Base-by-base conservation (phyloP, 2,329 filamentous ascomycete species). In the Beauveria pseudobassiana region DNA sequence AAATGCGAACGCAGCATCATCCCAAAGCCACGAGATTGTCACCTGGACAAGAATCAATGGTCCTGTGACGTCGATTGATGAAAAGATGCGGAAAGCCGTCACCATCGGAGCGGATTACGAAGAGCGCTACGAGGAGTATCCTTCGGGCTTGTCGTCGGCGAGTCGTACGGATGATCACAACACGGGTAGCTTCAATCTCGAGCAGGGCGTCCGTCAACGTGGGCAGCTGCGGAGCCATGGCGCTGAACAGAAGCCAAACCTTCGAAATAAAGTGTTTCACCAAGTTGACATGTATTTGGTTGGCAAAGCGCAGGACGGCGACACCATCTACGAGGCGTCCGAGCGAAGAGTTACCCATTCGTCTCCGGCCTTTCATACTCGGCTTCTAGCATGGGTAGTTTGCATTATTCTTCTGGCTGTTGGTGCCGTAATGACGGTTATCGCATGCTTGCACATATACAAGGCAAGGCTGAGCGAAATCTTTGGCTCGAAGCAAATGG, bases 401-500 rank as follows among this genome's bases (percentile, higher is more conserved):
- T 40, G 55, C 28, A 22, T 20, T 20, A 3, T 45, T 34, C n/a
- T 53, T 20, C 20, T 53, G 14, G 42, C 24, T 46, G 18, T 30
- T 50, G 28, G 51, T 14, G 26, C 9, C 16, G 28, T 2, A 18
- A 55, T 61, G 59, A 48, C 40, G 10, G 38, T 51, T 12, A 26
- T 14, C 12, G 26, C 42, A 34, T 34, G 3, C 5, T 34, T 49
- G 20, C n/a, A 28, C 30, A 5, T 30, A 2, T 8, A 20, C 20
- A 7, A 34, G 22, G 18, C 7, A 2, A 24, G 38, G 28, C 22
- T 6, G 51, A 61, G 51, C 42, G 20, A 49, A 7, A 64, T 3
- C 64, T 72, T 28, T 28, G 7, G 26, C 24, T 68, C 12, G 54
- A 63, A 42, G 72, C 68, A 6, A 75, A 76, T 53, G 65, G 66